Evolutionary conservation across 2,329 filamentous ascomycete genomes (phyloP).

Genomic region (Chrysoporthe cubensis): DNA sequence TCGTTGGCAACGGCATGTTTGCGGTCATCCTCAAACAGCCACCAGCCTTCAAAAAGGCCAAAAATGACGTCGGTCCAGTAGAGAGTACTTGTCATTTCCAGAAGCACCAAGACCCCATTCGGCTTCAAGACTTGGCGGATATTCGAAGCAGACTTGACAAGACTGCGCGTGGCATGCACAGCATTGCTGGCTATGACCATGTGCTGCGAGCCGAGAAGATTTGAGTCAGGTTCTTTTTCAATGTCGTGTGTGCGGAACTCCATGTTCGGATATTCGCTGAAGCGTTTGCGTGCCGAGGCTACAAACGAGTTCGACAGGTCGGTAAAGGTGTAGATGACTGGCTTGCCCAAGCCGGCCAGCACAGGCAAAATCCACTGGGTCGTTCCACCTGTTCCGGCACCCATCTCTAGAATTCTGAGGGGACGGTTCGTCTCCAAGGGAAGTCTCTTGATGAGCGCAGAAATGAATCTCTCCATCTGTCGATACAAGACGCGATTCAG

Average conservation of each 20-base stretch:
- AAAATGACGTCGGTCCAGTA: constrained; percentile 42
- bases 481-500: constrained; percentile 31
- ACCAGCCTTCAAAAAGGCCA: constrained; percentile 45
- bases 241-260: constrained; percentile 37
- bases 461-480: constrained; percentile 27
- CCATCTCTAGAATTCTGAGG: constrained; percentile 12
- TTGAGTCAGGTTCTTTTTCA: constrained; percentile 31
- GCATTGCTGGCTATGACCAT: constrained; percentile 40
- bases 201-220: constrained; percentile 35
- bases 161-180: constrained; percentile 41
- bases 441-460: background rate
- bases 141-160: constrained; percentile 27
- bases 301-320: constrained; percentile 43
- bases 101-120: constrained; percentile 40
- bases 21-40: constrained; percentile 40
- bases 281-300: constrained; percentile 34
- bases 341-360: constrained; percentile 34
- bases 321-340: constrained; percentile 45
- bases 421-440: background rate
- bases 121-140: constrained; percentile 35
- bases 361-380: constrained; percentile 29
- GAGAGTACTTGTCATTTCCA: constrained; percentile 40
- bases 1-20: constrained; percentile 31
- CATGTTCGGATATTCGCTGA: constrained; percentile 35
- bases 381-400: constrained; percentile 13